Conservation (phyloP, 768 basidiomycete genomes). For the Suillus spraguei region DNA sequence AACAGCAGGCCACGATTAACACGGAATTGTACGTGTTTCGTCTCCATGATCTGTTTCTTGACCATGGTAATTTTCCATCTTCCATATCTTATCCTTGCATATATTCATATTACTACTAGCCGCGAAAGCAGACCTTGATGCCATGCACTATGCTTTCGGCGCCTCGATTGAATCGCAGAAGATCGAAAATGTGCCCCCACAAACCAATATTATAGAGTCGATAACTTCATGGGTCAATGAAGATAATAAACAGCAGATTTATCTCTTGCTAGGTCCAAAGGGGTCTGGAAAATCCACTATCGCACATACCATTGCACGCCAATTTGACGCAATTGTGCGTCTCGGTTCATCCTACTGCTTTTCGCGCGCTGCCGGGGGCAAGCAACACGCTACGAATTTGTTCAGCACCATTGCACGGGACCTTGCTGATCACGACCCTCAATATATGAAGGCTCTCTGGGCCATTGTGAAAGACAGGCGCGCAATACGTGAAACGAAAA, state of each 20-base stretch:
- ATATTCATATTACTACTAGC: constrained; percentile 6
- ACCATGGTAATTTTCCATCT: neutral
- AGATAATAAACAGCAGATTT: constrained; percentile 22
- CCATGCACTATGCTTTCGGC: constrained; percentile 23
- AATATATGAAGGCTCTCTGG: constrained; percentile 24
- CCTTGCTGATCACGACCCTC: constrained; percentile 34
- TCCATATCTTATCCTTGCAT: neutral
- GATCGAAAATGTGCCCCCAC: constrained; percentile 16
- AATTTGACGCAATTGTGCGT: constrained; percentile 28
- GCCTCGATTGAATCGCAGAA: constrained; percentile 25
- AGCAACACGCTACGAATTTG: constrained; percentile 25
- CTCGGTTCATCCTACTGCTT: constrained; percentile 38
- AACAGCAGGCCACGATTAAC: constrained; percentile 4
- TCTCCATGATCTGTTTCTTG: constrained; percentile 3
- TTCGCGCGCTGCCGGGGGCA: constrained; percentile 17
- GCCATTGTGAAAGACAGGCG: constrained; percentile 22
- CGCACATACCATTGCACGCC: constrained; percentile 31
- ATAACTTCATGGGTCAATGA: constrained; percentile 23
- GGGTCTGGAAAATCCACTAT: constrained; percentile 36
- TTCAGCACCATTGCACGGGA: constrained; percentile 38
- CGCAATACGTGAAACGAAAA: constrained; percentile 23
- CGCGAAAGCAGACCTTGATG: constrained; percentile 18
- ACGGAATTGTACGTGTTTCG: constrained; percentile 3
- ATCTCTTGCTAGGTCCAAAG: constrained; percentile 28
- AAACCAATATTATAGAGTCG: constrained; percentile 16